Evolutionary conservation across 306 rosid species (phyloP).

Genomic region (Nissolia schottii): DNA sequence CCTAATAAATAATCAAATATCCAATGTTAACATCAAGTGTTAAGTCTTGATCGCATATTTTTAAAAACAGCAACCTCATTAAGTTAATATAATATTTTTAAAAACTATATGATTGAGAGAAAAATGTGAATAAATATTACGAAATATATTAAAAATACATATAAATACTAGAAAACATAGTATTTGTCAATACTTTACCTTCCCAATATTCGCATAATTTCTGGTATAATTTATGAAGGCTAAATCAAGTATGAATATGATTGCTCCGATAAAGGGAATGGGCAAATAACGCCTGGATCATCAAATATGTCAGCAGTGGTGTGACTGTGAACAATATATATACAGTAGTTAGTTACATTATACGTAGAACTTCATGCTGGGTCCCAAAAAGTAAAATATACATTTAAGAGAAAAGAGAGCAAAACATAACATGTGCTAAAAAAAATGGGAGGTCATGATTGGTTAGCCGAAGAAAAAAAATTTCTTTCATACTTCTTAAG

Average conservation of each 20-base stretch:
- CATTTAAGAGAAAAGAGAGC: neutral
- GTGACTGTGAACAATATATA: neutral
- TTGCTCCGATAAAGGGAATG: neutral
- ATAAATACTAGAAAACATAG: neutral
- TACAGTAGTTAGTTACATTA: too few relatives aligned
- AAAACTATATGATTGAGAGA: too few relatives aligned
- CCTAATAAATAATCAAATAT: neutral
- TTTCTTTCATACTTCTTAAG: neutral
- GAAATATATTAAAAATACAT: neutral
- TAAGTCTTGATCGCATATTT: too few relatives aligned
- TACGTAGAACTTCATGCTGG: neutral
- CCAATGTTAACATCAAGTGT: neutral
- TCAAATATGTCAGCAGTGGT: neutral
- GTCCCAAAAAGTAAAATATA: neutral
- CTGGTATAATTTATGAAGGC: too few relatives aligned
- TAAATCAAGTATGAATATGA: neutral
- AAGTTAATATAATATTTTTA: neutral
- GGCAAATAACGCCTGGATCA: neutral
- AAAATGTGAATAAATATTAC: neutral
- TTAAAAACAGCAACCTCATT: neutral
- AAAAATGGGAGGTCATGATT: neutral
- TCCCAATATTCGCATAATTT: neutral
- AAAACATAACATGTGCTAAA: conserved; percentile 22
- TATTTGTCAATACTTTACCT: neutral
- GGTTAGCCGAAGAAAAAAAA: neutral